phyloP scores from a whole-genome alignment of 1,284 basidiomycete species.

The Apiotrichum domesticum region DNA sequence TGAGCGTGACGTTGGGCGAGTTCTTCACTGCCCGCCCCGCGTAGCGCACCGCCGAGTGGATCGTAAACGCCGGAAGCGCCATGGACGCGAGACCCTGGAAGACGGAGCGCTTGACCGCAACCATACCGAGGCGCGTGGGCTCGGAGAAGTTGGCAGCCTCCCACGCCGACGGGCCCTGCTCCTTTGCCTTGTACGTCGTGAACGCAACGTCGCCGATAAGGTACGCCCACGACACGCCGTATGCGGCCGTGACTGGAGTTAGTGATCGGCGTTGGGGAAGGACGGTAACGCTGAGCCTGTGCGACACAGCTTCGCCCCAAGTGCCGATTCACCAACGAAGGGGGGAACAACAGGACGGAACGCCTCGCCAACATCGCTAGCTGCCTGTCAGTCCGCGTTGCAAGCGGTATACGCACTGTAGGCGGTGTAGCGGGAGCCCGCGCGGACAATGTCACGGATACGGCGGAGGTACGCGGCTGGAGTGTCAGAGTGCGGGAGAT shows the following conservation, averaged over 20 bases:
- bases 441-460: conserved; percentile 66
- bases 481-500: conserved; percentile 25
- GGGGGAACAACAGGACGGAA: conserved; percentile 82
- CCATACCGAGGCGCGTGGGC: conserved; percentile 62
- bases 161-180: conserved; percentile 62
- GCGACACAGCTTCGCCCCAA: too few species aligned
- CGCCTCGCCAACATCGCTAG: conserved; percentile 85
- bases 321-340: conserved; percentile 50
- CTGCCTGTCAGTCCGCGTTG: conserved; percentile 43
- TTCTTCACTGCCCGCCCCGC: conserved; percentile 68
- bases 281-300: background rate
- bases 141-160: conserved; percentile 74
- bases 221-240: conserved; percentile 79
- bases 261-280: too few species aligned
- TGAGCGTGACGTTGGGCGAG: conserved; percentile 58
- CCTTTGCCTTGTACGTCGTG: conserved; percentile 79
- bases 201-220: conserved; percentile 75
- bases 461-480: conserved; percentile 72
- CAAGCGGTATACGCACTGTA: conserved; percentile 56
- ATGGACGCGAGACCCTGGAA: conserved; percentile 89
- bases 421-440: conserved; percentile 69
- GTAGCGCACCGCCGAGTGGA: conserved; percentile 75
- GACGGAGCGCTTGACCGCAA: conserved; percentile 67
- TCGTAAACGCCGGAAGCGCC: conserved; percentile 59
- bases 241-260: conserved; percentile 52